Evolutionary conservation across 2,329 filamentous ascomycete genomes (phyloP), one percentile per base, ranked within the genome.

Genomic region (Colletotrichum caudatum): DNA sequence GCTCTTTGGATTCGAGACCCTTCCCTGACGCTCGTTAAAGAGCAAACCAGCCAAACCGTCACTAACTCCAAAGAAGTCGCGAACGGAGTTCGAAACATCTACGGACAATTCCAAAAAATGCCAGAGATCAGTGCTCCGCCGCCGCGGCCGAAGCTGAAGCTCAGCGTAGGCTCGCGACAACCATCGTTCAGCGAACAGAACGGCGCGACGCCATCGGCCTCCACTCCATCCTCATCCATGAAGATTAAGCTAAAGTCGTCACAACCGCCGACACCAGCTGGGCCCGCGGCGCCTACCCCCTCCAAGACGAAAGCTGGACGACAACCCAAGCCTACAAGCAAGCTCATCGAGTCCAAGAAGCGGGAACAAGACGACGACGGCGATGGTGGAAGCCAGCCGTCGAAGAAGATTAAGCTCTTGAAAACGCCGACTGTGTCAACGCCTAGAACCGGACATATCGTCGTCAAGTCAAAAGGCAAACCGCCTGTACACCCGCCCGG

Each of bases 401-500:
- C 79, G 8, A 88, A 88, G 71, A 89, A 87, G 77, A 87, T 90
- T 67, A 90, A 88, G 78, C 83, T 89, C 58, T 80, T 81, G 53
- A 77, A 78, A 57, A 80, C 62, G 61, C 85, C 79, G 59, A 76
- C 75, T 35, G 72, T 74, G 48, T 68, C 73, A 74, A 74, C 70
- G 76, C 77, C 66, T 74, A 78, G 66, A 74, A 76, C 60, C 78
- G 75, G 66, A 78, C 72, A 68, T 80, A 83, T 84, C 26, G 81
- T 84, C 57, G 79, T 93, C 69, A 92, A 90, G 77, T 85, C 89
- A 60, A 90, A 91, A 76, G 92, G 91, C n/a, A 88, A 90, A 74
- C 86, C 89, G 1, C 92, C 93, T 8, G 84, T 88, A 41, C 89
- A 93, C 74, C 90, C 91, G 6, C 88, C 90, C 1, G 96, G 96